Evolutionary conservation across 1,139 yeast genomes (phyloP).

Genomic region (Pneumocystis wakefieldiae): DNA sequence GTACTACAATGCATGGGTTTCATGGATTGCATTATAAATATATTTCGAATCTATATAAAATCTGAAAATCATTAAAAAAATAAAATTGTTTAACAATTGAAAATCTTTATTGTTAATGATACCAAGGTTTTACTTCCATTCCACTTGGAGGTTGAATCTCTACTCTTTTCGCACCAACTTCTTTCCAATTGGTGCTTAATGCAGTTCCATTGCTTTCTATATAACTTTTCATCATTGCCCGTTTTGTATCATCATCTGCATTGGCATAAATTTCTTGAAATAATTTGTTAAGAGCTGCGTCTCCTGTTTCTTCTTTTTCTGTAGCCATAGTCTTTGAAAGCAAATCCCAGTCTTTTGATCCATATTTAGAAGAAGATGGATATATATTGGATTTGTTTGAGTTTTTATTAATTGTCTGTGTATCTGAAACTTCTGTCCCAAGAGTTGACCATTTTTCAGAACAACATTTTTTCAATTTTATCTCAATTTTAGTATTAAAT

Average conservation of each 20-base stretch:
- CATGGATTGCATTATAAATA: no score
- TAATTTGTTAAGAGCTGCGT: slow-evolving; percentile 38
- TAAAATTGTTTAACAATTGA: not conserved
- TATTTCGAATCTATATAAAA: not conserved
- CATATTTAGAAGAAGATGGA: slow-evolving; percentile 48
- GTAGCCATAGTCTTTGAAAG: slow-evolving; percentile 42
- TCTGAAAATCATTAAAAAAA: not conserved
- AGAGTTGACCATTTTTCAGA: slow-evolving; percentile 32
- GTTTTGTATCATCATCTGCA: slow-evolving; percentile 73
- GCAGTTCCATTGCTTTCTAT: slow-evolving; percentile 92
- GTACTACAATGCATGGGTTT: no score
- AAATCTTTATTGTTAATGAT: not conserved
- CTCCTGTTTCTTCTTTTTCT: slow-evolving; percentile 25
- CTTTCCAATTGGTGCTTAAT: slow-evolving; percentile 88
- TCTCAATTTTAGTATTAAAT: slow-evolving; percentile 62
- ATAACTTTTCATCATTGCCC: slow-evolving; percentile 96
- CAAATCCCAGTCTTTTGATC: slow-evolving; percentile 54
- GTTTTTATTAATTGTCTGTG: slow-evolving; percentile 17
- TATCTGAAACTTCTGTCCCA: slow-evolving; percentile 21
- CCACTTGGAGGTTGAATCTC: slow-evolving; percentile 67
- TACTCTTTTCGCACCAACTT: slow-evolving; percentile 52
- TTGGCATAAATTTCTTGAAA: slow-evolving; percentile 59
- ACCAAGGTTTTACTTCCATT: slow-evolving; percentile 19
- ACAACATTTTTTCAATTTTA: slow-evolving; percentile 32
- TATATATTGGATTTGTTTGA: slow-evolving; percentile 25